Percentiles rank a stretch among this genome's conserved stretches.
Evolutionary conservation across 768 basidiomycete species (phyloP).

Genomic region (Suillus discolor): DNA sequence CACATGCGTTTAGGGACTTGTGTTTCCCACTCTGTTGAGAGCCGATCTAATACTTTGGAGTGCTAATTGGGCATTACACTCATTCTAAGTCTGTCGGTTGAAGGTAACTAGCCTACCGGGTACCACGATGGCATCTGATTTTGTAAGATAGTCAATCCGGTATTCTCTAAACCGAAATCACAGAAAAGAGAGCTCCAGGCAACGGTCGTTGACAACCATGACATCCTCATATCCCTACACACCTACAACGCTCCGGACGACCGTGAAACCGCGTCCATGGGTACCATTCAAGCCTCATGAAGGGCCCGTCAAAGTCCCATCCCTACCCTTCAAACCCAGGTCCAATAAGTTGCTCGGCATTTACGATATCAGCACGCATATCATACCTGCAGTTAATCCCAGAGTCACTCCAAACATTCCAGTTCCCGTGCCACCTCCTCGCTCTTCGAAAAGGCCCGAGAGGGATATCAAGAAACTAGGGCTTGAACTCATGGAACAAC

Average conservation of each 20-base stretch:
- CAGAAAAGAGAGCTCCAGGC: background rate
- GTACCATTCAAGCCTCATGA: slow-evolving; percentile 19
- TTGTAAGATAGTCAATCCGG: background rate
- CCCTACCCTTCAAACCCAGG: slow-evolving; percentile 23
- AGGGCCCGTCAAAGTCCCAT: slow-evolving; percentile 12
- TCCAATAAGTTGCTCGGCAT: slow-evolving; percentile 18
- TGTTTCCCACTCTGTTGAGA: no score
- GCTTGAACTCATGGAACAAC: slow-evolving; percentile 24
- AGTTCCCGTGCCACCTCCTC: slow-evolving; percentile 22
- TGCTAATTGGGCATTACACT: no score
- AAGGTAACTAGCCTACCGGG: no score
- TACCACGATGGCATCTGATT: background rate
- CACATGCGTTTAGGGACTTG: no score
- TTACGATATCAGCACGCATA: slow-evolving; percentile 31
- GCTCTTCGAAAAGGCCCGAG: slow-evolving; percentile 7
- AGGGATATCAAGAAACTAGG: slow-evolving; percentile 9
- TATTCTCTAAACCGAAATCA: background rate
- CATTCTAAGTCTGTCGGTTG: no score
- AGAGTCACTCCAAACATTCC: slow-evolving; percentile 25
- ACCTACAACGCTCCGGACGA: slow-evolving; percentile 19
- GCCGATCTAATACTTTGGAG: no score
- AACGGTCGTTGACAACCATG: background rate
- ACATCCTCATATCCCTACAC: slow-evolving; percentile 23
- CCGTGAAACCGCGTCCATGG: slow-evolving; percentile 25
- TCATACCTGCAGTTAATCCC: slow-evolving; percentile 32